phyloP scores from a whole-genome alignment of 2,329 filamentous ascomycete genomes.

The Paraphoma sp. region DNA sequence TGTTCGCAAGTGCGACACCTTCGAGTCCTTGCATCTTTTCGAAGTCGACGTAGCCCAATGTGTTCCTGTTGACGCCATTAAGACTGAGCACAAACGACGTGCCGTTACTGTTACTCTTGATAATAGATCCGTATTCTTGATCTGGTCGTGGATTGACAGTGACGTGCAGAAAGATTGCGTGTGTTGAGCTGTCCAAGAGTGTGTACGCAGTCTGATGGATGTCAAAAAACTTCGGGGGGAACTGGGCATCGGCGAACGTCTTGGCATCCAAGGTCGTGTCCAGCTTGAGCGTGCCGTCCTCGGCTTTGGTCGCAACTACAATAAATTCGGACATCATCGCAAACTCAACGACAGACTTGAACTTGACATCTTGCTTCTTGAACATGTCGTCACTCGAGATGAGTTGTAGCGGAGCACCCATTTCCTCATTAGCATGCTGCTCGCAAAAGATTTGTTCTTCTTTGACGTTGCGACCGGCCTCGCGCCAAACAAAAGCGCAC shows the following conservation, averaged over 20 bases:
- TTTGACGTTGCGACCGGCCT: constrained; percentile 61
- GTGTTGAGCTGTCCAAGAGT: constrained; percentile 91
- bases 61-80: constrained; percentile 80
- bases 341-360: constrained; percentile 79
- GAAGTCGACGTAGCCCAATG: constrained; percentile 84
- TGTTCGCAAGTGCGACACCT: constrained; percentile 86
- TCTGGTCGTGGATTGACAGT: constrained; percentile 72
- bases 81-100: constrained; percentile 91
- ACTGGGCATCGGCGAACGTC: constrained; percentile 81
- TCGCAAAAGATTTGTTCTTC: constrained; percentile 70
- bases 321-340: constrained; percentile 98
- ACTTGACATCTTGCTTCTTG: constrained; percentile 66
- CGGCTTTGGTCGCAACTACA: constrained; percentile 75
- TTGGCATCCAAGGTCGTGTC: constrained; percentile 85
- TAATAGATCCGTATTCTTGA: constrained; percentile 80
- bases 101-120: constrained; percentile 99
- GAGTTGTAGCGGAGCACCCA: constrained; percentile 70
- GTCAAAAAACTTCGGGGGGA: constrained; percentile 84
- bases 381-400: constrained; percentile 83
- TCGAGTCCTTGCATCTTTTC: constrained; percentile 94
- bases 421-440: constrained; percentile 68
- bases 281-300: constrained; percentile 74
- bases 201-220: constrained; percentile 85
- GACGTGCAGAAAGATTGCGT: constrained; percentile 93
- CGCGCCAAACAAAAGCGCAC: constrained; percentile 84